Base-by-base conservation (phyloP, 352 stramenopile species). In the Globisporangium irregulare region DNA sequence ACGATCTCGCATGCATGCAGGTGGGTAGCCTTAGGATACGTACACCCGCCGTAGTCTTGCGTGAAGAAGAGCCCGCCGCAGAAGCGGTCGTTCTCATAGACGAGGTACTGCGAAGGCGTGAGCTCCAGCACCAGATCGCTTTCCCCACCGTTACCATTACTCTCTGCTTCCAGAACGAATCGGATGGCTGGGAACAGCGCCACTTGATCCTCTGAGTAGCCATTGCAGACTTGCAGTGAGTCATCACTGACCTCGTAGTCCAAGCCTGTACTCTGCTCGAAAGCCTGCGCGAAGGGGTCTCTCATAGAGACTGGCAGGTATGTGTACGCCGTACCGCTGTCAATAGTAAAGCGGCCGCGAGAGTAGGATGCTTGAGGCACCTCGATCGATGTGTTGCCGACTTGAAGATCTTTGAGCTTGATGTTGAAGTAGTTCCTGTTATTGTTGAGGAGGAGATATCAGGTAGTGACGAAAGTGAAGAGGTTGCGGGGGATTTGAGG, bases 261-360 rank as follows among this genome's bases (percentile, higher is more conserved):
- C 27, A 79, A 34, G 0, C 73, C 69, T 20, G 64, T 78, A 34
- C 57, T 61, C 55, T 70, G 55, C 50, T 79, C 64, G 62, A 87
- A 87, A 5, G 69, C 60, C 14, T 54, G 27, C 3, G 62, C 3
- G 34, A 88, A 85, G 15, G 6, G 9, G 1, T 9, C 22, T 8
- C 58, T 68, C 63, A 81, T 71, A 0, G 66, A 71, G 20, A 22
- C 59, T 10, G 77, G 75, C 9, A 86, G 51, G 67, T 74, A 79
- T 55, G 79, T 81, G 57, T 76, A 67, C 12, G 77, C 76, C 6
- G 73, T 80, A 20, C 79, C 76, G 53, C 75, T 87, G 69, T 85
- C 79, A 2, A 87, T 62, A 41, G 80, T 75, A 25, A 76, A 77
- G 25, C 71, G 64, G 2, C 73, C 68, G 34, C 62, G 61, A 4